Evolutionary conservation across 257 asterid species (phyloP).

Genomic region (Phtheirospermum japonicum): DNA sequence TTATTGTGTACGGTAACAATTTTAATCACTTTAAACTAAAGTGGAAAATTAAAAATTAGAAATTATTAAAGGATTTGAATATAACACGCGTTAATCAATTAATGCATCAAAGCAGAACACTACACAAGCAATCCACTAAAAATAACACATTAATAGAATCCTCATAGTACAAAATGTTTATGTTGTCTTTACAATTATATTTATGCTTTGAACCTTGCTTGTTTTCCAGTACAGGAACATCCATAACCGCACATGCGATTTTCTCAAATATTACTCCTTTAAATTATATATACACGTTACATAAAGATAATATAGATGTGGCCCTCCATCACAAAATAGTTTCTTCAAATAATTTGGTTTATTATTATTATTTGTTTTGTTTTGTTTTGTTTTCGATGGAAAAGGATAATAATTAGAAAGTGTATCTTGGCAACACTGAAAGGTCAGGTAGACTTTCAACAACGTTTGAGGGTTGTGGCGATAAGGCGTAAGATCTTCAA

Average conservation of each 20-base stretch:
- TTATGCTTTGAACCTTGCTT: conserved; percentile 4
- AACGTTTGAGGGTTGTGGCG: conserved; percentile 26
- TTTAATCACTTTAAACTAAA: too few relatives aligned
- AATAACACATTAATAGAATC: background rate
- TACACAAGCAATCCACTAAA: background rate
- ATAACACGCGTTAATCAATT: too few relatives aligned
- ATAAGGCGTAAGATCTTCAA: conserved; percentile 24
- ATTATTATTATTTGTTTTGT: background rate
- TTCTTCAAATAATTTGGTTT: background rate
- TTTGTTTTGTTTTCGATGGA: background rate
- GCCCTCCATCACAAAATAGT: conserved; percentile 13
- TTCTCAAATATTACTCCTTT: too few relatives aligned
- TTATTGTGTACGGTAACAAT: too few relatives aligned
- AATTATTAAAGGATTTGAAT: too few relatives aligned
- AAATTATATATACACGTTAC: too few relatives aligned
- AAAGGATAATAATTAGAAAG: background rate
- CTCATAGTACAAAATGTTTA: conserved; percentile 4
- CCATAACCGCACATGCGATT: conserved; percentile 11
- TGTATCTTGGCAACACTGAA: conserved; percentile 22
- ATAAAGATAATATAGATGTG: background rate
- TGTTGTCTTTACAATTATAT: background rate
- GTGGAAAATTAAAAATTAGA: too few relatives aligned
- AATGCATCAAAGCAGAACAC: background rate
- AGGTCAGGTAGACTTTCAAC: conserved; percentile 24
- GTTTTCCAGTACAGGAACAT: conserved; percentile 23